Conservation (phyloP, 495 filamentous ascomycete genomes). For the Podospora pseudopauciseta region DNA sequence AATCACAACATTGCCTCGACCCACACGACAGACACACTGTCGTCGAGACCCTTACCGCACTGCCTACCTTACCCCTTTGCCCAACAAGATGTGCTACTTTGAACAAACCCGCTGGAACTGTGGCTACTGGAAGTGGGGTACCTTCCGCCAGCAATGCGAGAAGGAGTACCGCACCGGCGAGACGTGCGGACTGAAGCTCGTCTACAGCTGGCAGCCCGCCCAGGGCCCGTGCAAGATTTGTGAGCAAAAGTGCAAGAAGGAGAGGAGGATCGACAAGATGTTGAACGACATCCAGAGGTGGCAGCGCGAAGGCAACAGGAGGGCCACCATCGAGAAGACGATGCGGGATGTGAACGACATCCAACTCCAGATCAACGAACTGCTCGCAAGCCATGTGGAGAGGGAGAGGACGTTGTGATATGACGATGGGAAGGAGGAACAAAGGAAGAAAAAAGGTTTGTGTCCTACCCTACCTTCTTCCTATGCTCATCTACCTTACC, state of each 20-base stretch:
- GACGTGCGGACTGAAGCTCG: conserved; percentile 94
- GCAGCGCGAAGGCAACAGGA: conserved; percentile 67
- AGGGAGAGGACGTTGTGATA: conserved; percentile 27
- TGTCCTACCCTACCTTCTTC: not conserved
- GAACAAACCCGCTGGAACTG: conserved; percentile 63
- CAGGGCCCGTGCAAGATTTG: conserved; percentile 72
- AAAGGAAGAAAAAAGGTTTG: not conserved
- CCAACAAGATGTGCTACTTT: conserved; percentile 59
- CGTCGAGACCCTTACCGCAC: not conserved
- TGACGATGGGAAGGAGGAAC: not conserved
- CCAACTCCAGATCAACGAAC: conserved; percentile 57
- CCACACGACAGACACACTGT: not conserved
- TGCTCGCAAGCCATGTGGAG: conserved; percentile 47
- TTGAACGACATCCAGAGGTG: conserved; percentile 75
- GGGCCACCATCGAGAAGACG: conserved; percentile 78
- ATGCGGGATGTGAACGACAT: conserved; percentile 63
- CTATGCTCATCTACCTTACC: not conserved
- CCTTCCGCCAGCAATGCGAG: conserved; percentile 90
- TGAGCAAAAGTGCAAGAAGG: conserved; percentile 87
- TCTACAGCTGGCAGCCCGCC: conserved; percentile 63
- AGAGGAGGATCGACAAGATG: conserved; percentile 71
- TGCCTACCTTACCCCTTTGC: not conserved
- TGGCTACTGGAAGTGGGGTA: conserved; percentile 93
- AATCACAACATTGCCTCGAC: not conserved
- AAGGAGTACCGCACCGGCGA: conserved; percentile 96